Evolutionary conservation across 1,284 basidiomycete genomes (phyloP), one percentile per base, ranked within the genome.

Genomic region (Tilletia walkeri): DNA sequence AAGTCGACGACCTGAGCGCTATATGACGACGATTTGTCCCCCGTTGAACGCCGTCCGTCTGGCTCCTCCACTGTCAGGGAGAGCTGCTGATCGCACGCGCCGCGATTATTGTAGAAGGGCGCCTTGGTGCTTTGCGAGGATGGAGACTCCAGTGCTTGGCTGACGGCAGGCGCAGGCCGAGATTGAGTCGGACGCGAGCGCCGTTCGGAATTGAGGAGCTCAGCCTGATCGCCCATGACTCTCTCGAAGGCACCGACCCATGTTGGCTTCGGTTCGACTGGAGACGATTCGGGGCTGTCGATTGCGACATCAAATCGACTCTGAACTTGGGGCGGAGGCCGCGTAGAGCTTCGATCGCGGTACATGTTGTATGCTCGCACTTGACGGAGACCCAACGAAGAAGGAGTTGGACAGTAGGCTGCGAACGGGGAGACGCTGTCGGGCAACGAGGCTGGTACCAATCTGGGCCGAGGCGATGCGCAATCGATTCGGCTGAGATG

Each of bases 241-340:
- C 80, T 65, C 50, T 81, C 80, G 54, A 81, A 81, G 1, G 80
- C 79, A 12, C 80, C 80, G 36, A 81, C 76, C 80, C 80, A 81
- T n/a, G 59, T 63, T 12, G 59, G 12, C 59, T 34, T 34, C 6
- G 59, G 59, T 16, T 63, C 59, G 59, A 63, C 36, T 9, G 59
- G 59, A 34, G 59, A 63, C 9, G 59, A 9, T 14, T 41, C 59
- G 30, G 34, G 30, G 36, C 59, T 63, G 38, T 63, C 59, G 59
- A 16, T 63, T 14, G 36, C 59, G 30, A 41, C 59, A 39, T 63
- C 59, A 36, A 63, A 63, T 3, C 59, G 59, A 20, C 59, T 39
- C 34, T 63, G 59, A 10, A 36, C 12, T 14, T 39, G 30, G 4
- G 34, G 3, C n/a, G 30, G 59, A 30, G 14, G 54, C 36, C 59